Conservation (phyloP, 2,329 filamentous ascomycete genomes). For the Fusarium circinatum region DNA sequence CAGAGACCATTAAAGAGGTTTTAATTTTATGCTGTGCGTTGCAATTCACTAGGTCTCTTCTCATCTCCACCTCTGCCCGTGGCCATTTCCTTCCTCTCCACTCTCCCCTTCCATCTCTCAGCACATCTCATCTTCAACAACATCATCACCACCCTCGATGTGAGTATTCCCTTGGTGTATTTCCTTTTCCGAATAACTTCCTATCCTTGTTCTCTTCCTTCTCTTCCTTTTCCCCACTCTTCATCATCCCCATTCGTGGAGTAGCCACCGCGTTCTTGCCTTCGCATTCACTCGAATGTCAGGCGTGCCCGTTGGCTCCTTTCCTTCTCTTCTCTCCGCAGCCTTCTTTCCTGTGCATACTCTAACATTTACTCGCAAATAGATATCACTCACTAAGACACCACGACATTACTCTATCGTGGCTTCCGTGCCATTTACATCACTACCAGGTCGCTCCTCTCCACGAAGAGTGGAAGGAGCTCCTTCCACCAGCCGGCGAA, state of each 20-base stretch:
- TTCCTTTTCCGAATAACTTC: background rate
- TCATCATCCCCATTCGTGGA: background rate
- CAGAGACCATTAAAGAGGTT: background rate
- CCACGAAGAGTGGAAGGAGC: conserved; percentile 1
- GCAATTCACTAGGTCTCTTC: background rate
- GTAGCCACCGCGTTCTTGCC: background rate
- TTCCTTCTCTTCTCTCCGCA: background rate
- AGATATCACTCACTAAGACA: background rate
- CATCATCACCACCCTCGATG: background rate
- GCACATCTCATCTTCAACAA: background rate
- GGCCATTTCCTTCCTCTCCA: background rate
- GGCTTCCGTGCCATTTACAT: background rate
- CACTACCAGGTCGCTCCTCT: background rate
- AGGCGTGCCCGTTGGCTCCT: background rate
- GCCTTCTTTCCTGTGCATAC: background rate
- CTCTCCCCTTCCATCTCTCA: background rate
- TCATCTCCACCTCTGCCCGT: background rate
- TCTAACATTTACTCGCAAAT: background rate
- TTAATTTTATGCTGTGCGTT: background rate
- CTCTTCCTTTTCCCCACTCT: background rate
- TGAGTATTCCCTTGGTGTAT: background rate
- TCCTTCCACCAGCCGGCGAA: conserved; percentile 20
- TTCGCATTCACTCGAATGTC: background rate
- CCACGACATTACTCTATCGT: background rate
- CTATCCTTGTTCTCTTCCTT: background rate